phyloP scores from a whole-genome alignment of 352 stramenopile species.

The Globisporangium radiosum region DNA sequence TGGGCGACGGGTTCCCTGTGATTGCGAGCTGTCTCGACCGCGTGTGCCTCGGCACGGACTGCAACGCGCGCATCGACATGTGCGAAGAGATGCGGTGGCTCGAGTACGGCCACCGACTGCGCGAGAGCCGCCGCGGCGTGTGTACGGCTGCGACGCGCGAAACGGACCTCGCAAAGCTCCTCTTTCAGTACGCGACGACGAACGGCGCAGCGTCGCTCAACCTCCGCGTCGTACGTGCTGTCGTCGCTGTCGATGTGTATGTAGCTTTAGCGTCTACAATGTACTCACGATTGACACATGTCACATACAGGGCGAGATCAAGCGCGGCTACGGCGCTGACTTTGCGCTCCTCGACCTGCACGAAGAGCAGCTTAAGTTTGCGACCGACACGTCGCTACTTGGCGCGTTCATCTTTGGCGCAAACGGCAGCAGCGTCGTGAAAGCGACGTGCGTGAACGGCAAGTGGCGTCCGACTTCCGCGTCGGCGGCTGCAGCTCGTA shows the following conservation, averaged over 20 bases:
- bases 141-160: slow-evolving; percentile 47
- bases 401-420: slow-evolving; percentile 66
- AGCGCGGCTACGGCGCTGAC: slow-evolving; percentile 52
- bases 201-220: slow-evolving; percentile 64
- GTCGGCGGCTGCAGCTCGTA: slow-evolving; percentile 9
- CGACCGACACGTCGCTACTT: slow-evolving; percentile 44
- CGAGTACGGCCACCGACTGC: slow-evolving; percentile 65
- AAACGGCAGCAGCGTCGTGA: slow-evolving; percentile 62
- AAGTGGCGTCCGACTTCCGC: slow-evolving; percentile 44
- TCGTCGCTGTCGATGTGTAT: too few relatives aligned
- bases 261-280: too few relatives aligned
- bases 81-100: slow-evolving; percentile 81
- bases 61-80: slow-evolving; percentile 79
- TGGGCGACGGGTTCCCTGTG: slow-evolving; percentile 62
- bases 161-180: slow-evolving; percentile 49
- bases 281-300: too few relatives aligned
- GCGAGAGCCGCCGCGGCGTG: slow-evolving; percentile 57
- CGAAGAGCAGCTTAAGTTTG: slow-evolving; percentile 70
- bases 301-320: slow-evolving; percentile 50
- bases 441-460: slow-evolving; percentile 66
- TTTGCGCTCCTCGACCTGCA: slow-evolving; percentile 64
- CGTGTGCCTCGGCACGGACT: slow-evolving; percentile 69
- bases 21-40: slow-evolving; percentile 59
- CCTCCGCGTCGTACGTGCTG: slow-evolving; percentile 46
- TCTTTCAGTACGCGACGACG: slow-evolving; percentile 64